Evolutionary conservation across 2,329 filamentous ascomycete species (phyloP), one percentile per base, ranked within the genome.

Genomic region (Neurospora sp.): DNA sequence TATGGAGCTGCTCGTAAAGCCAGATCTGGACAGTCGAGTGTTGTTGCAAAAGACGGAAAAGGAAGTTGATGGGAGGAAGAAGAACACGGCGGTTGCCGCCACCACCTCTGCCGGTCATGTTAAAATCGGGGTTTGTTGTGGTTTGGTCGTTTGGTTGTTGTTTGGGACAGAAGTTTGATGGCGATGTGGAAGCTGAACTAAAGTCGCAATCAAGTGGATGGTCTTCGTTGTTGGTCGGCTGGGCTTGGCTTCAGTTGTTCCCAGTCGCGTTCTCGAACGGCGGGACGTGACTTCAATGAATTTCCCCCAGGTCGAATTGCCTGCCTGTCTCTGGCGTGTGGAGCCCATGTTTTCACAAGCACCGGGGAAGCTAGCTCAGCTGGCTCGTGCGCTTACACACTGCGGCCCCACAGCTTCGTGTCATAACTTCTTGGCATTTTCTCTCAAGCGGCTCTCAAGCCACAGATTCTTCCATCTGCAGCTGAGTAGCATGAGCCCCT

Each of bases 1-100:
- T 94, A 15, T 90, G 89, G 69, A 98, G 85, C 85, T 99, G 96
- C 83, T 99, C 96, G 81, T 96, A 98, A 57, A 99, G 85, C 96
- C 96, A 99, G 78, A 99, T 92, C 76, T 92, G 92, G 46, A 98
- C 93, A 1, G 91, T 94, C 17, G 91, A 89, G 77, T 93, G 90
- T 80, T 92, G 84, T 79, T 87, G 76, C 77, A 83, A 74, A 69
- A 79, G 74, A 75, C 78, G 75, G 74, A 79, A 75, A 69, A 77
- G 73, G 66, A 76, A 75, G 70, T 76, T 76, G 72, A 88, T 89
- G 46, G 86, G 87, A 70, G 86, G 86, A 69, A 88, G 82, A 75
- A 89, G 78, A 75, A 88, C 86, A 76, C 86, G 85, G 81, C 86
- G 86, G 77, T 85, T 84, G 78, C 86, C 84, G 77, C 84, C 86